Evolutionary conservation across 441 rosid genomes (phyloP), one percentile per base, ranked within the genome.

Genomic region (Pelargonium cotyledonis): DNA sequence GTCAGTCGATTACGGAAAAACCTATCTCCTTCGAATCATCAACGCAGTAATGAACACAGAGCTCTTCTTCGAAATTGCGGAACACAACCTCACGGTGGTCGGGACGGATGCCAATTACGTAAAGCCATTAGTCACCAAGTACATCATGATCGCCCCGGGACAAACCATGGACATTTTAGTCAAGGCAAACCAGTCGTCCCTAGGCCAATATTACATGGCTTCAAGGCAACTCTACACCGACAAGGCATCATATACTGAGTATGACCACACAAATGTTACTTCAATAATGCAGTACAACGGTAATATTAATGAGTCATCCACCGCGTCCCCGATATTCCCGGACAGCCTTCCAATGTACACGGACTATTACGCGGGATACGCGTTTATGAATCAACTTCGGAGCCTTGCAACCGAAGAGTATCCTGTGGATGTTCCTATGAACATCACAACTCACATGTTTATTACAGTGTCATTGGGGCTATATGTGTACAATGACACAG

Each of bases 81-180:
- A 44, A 18, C 77, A n/a, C n/a, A n/a, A n/a, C n/a, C n/a, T n/a
- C n/a, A n/a, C n/a, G n/a, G n/a, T n/a, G n/a, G n/a, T n/a, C 69
- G 91, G 88, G 29, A 77, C 72, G 15, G 95, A 88, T 5, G 95
- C 81, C 2, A 75, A 82, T 5, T 86, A 88, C 60, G 75, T 83
- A 0, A 88, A 85, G 58, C 91, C 89, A 0, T 61, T 80, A 58
- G 75, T 63, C 11, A 73, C 78, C 26, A 69, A 72, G n/a, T 83
- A 81, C 12, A 80, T 88, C 11, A 40, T 80, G 8, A 83, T 88
- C 4, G 76, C 88, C 0, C 91, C 91, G 0, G 91, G 93, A 3
- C 93, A 88, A 69, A 80, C 88, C 7, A 83, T 86, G 73, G 88
- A 87, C 29, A 80, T 85, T 15, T 73, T 88, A 43, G 73, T 86